Percentiles rank a stretch among this genome's conserved stretches.
Evolutionary conservation across 106 monocot genomes (phyloP).

Genomic region (Cymbidium sinense): DNA sequence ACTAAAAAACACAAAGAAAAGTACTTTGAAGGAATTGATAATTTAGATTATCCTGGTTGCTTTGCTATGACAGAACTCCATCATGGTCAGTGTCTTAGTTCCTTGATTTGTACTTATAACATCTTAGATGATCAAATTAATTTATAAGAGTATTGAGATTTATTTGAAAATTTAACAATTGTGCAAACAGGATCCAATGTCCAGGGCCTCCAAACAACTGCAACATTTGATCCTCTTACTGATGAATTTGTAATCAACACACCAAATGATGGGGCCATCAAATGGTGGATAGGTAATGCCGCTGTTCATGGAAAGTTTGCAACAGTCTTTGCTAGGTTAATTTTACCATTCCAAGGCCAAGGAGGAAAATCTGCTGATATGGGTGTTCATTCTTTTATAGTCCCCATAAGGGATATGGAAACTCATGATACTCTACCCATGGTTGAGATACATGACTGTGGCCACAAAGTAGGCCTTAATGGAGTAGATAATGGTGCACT

Average conservation of each 20-base stretch:
- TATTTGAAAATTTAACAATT: not conserved
- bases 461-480: constrained; percentile 92
- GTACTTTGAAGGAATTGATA: constrained; percentile 88
- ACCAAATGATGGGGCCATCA: constrained; percentile 95
- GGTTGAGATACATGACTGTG: constrained; percentile 91
- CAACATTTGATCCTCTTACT: constrained; percentile 78
- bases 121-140: not conserved
- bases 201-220: constrained; percentile 92
- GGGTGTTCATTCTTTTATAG: constrained; percentile 96
- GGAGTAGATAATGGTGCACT: constrained; percentile 97
- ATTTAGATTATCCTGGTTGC: constrained; percentile 84
- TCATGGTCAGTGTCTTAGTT: constrained; percentile 51
- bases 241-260: constrained; percentile 91
- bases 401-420: constrained; percentile 79
- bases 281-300: constrained; percentile 99
- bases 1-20: constrained; percentile 86
- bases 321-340: constrained; percentile 75
- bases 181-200: constrained; percentile 73
- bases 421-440: constrained; percentile 67
- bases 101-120: not conserved
- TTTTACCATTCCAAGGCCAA: constrained; percentile 51
- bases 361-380: constrained; percentile 57
- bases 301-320: constrained; percentile 96
- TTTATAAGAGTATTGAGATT: not conserved
- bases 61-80: constrained; percentile 99